Conservation (phyloP, 2,329 filamentous ascomycete species). For the Orbilia javanica region DNA sequence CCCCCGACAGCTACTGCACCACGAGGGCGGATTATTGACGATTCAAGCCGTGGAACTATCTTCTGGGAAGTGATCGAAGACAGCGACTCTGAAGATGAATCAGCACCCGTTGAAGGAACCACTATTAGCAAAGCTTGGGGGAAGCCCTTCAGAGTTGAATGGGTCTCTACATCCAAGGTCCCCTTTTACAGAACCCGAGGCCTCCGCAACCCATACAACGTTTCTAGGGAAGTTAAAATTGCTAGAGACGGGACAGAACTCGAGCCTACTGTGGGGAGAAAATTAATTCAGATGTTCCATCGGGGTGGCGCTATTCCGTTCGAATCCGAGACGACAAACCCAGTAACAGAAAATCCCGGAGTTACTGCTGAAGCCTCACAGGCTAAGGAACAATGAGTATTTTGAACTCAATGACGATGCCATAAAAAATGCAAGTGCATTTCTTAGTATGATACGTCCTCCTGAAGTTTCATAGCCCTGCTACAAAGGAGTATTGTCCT, state of each 20-base stretch:
- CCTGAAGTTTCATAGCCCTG: conserved; percentile 17
- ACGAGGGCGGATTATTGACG: conserved; percentile 88
- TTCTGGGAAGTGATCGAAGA: conserved; percentile 87
- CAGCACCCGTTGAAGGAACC: conserved; percentile 63
- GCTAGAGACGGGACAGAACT: conserved; percentile 93
- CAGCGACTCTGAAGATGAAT: conserved; percentile 68
- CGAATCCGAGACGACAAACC: conserved; percentile 32
- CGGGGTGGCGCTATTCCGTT: conserved; percentile 63
- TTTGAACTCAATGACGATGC: neutral
- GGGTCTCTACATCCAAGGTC: conserved; percentile 84
- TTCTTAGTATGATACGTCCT: neutral
- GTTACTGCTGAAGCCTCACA: conserved; percentile 4
- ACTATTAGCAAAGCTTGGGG: conserved; percentile 78
- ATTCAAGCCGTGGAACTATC: conserved; percentile 91
- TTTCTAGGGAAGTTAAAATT: conserved; percentile 95
- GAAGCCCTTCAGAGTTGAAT: conserved; percentile 90
- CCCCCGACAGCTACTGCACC: conserved; percentile 82
- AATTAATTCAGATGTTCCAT: conserved; percentile 83
- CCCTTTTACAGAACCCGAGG: conserved; percentile 91
- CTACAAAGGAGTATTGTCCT: conserved; percentile 9
- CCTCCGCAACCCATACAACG: conserved; percentile 92
- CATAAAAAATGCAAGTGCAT: neutral
- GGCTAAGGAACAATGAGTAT: conserved; percentile 16
- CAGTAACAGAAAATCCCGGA: conserved; percentile 8
- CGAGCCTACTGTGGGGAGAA: conserved; percentile 82